Evolutionary conservation across 2,329 filamentous ascomycete species (phyloP).

Genomic region (Phaeosphaeriaceae sp.): DNA sequence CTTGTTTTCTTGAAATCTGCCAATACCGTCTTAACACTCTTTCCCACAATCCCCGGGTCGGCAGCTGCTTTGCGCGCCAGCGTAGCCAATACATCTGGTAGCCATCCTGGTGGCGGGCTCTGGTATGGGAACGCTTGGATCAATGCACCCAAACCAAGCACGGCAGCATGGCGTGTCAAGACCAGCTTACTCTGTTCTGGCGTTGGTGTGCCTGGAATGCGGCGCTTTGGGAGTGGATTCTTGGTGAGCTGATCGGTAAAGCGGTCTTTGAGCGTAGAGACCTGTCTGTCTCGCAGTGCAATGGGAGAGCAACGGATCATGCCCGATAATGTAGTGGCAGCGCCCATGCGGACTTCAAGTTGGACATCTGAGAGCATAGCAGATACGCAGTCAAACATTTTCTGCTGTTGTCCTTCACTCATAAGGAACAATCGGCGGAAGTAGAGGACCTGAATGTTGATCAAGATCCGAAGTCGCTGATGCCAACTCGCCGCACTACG

Average conservation of each 20-base stretch:
- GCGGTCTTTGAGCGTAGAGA: constrained; percentile 74
- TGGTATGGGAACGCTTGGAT: constrained; percentile 97
- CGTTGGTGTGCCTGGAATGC: constrained; percentile 68
- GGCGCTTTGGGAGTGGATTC: constrained; percentile 83
- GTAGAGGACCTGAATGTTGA: constrained; percentile 99
- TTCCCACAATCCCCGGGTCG: constrained; percentile 90
- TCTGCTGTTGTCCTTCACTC: constrained; percentile 72
- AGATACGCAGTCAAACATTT: constrained; percentile 89
- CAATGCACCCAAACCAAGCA: constrained; percentile 86
- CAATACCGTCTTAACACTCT: constrained; percentile 91
- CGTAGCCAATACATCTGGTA: constrained; percentile 88
- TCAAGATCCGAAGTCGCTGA: constrained; percentile 88
- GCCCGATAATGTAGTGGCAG: constrained; percentile 89
- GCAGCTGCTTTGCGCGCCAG: constrained; percentile 84
- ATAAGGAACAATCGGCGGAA: constrained; percentile 95
- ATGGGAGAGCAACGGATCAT: constrained; percentile 97
- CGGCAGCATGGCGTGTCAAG: constrained; percentile 84
- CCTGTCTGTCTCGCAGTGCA: constrained; percentile 77
- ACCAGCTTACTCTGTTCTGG: constrained; percentile 77
- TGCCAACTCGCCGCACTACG: constrained; percentile 88
- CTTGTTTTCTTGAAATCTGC: constrained; percentile 99
- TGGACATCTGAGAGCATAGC: constrained; percentile 92
- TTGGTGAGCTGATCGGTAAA: constrained; percentile 79
- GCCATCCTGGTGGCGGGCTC: constrained; percentile 89
- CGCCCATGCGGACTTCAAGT: constrained; percentile 91